A percentile compares a stretch with the other conserved stretches of the same genome.
Conservation (phyloP, 495 filamentous ascomycete species). For the Tuber brumale region DNA sequence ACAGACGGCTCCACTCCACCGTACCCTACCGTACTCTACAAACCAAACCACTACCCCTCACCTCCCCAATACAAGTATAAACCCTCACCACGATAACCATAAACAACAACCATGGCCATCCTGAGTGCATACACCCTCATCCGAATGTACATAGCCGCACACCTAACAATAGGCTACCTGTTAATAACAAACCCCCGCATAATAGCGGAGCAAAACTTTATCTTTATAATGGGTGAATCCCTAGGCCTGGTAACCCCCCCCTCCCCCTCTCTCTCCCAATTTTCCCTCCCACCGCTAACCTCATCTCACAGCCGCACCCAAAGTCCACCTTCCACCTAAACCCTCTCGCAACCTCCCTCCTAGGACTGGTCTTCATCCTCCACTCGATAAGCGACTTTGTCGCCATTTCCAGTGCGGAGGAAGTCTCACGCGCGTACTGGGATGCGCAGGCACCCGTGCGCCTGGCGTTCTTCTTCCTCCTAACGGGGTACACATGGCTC, state of each 20-base stretch:
- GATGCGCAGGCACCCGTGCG: conserved; percentile 38
- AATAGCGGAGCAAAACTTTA: conserved; percentile 18
- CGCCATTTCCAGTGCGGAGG: conserved; percentile 22
- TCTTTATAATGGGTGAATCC: conserved; percentile 37
- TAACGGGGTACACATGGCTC: conserved; percentile 33
- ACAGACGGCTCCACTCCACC: not conserved
- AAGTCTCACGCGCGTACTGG: conserved; percentile 36
- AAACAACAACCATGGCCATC: conserved; percentile 20
- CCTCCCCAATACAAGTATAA: conserved; percentile 1
- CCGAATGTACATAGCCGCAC: conserved; percentile 23
- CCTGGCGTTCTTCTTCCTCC: conserved; percentile 40
- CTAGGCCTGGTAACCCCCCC: conserved; percentile 32
- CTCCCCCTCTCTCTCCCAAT: not conserved
- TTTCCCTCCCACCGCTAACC: conserved; percentile 9
- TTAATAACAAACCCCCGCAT: conserved; percentile 22
- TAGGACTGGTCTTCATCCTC: conserved; percentile 37
- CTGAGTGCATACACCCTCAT: conserved; percentile 32
- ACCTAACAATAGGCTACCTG: conserved; percentile 23
- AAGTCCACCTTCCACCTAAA: conserved; percentile 28
- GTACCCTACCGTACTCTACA: not conserved
- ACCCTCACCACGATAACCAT: conserved; percentile 1
- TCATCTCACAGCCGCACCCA: conserved; percentile 28
- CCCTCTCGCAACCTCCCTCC: conserved; percentile 34
- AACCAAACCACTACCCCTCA: not conserved
- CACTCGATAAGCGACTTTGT: conserved; percentile 31